Base-by-base conservation (phyloP, 2,329 filamentous ascomycete genomes). In the Dothideomycetes sp. region DNA sequence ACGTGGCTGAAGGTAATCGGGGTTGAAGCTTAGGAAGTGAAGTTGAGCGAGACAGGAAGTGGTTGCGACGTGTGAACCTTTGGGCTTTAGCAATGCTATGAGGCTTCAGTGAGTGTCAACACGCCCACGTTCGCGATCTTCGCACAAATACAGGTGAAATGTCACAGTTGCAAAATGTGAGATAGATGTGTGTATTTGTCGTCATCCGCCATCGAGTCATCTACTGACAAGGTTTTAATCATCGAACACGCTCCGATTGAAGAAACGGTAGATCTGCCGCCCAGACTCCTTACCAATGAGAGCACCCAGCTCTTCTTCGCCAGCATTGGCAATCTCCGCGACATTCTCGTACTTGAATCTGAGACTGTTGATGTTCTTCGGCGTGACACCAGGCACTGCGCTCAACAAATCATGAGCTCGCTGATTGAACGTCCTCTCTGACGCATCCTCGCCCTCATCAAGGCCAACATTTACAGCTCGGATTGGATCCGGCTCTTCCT, bases 361-460 rank as follows among this genome's bases (percentile, higher is more conserved):
- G 34, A 98, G 52, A 45, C 75, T 77, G 53, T 75, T 77, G 24
- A 94, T 69, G 45, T 84, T 87, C 62, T 85, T 82, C 9, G 79
- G 78, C 24, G 77, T 89, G 11, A 96, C 75, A 0, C 91, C 91
- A 0, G 91, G 91, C 10, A 96, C 79, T 2, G 77, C 74, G 19
- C 81, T 69, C 46, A 98, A 63, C 84, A 96, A 94, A 56, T 96
- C 89, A 62, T 93, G 84, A 19, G 87, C 85, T 51, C 85, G 79
- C 45, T 81, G 75, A 51, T 87, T 93, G 54, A 94, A 94, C 0
- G 71, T 77, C 51, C 84, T 76, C 49, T 68, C 72, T 18, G 63
- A 58, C n/a, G 58, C 58, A 29, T 63, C 58, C 47, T 70, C 64
- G 17, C 72, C 72, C 3, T 69, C 63, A 48, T 84, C 79, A 1